phyloP scores from a whole-genome alignment of 2,329 filamentous ascomycete species.

The Aspergillus bombycis region DNA sequence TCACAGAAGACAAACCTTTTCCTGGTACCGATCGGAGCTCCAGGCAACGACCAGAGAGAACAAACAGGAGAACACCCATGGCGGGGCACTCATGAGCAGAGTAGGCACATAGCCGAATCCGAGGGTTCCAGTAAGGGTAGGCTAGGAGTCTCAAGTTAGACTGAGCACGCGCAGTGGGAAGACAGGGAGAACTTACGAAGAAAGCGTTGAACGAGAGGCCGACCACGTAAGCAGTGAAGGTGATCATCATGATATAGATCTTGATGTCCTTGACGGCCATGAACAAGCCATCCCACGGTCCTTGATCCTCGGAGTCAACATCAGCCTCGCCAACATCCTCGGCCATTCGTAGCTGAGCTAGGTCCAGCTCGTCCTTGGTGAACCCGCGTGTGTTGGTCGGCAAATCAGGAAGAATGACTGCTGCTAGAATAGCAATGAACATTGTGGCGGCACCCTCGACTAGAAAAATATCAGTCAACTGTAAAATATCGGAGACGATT shows the following conservation, averaged over 20 bases:
- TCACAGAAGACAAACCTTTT: neutral
- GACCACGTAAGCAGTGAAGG: neutral
- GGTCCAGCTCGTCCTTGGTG: slow-evolving; percentile 58
- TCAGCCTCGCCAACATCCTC: slow-evolving; percentile 69
- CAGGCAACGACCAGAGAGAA: slow-evolving; percentile 67
- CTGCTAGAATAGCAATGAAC: slow-evolving; percentile 59
- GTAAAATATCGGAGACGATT: slow-evolving; percentile 14
- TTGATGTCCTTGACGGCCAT: slow-evolving; percentile 62
- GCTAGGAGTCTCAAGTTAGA: neutral
- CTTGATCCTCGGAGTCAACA: slow-evolving; percentile 58
- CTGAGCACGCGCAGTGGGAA: neutral
- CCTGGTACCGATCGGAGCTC: slow-evolving; percentile 66
- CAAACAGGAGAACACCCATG: slow-evolving; percentile 58
- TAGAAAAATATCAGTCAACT: neutral
- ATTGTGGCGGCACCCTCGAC: slow-evolving; percentile 69
- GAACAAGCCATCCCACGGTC: slow-evolving; percentile 53
- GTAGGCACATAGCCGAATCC: slow-evolving; percentile 64
- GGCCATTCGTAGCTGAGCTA: slow-evolving; percentile 64
- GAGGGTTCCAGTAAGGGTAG: slow-evolving; percentile 70
- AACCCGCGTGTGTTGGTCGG: slow-evolving; percentile 65
- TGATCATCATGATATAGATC: slow-evolving; percentile 60
- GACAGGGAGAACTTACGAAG: neutral
- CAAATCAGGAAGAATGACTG: slow-evolving; percentile 69
- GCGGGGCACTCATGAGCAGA: slow-evolving; percentile 66
- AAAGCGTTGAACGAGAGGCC: neutral